A percentile compares a stretch with the other conserved stretches of the same genome.
Evolutionary conservation across 75 land plant species (phyloP).

Genomic region (Selaginella tamariscina): DNA sequence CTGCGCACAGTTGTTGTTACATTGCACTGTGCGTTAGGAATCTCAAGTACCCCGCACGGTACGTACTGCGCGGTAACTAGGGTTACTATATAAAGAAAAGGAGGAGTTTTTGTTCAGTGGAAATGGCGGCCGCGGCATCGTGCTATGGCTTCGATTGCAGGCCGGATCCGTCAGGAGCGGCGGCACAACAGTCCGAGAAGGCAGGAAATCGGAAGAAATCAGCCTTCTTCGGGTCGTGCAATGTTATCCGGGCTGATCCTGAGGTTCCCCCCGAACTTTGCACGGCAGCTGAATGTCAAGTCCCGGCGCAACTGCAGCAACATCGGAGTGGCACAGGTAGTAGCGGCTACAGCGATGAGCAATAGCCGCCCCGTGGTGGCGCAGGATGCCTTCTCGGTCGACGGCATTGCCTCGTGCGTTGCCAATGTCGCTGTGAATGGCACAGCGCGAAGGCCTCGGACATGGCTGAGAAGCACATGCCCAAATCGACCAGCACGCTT

Average conservation of each 20-base stretch:
- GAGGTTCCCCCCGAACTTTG: constrained; percentile 90
- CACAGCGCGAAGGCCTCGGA: not conserved
- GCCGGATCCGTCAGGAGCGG: constrained; percentile 20
- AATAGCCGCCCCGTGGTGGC: constrained; percentile 13
- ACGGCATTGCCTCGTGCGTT: not conserved
- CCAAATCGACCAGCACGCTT: constrained; percentile 27
- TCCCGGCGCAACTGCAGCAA: constrained; percentile 95
- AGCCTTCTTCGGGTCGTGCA: not conserved
- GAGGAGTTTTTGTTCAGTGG: not conserved
- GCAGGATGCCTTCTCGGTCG: not conserved
- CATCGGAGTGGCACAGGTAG: constrained; percentile 96
- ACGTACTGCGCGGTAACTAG: not conserved
- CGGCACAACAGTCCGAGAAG: not conserved
- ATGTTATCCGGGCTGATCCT: constrained; percentile 39
- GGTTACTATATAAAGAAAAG: not conserved
- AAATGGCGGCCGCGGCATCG: constrained; percentile 10
- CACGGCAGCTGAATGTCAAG: constrained; percentile 85
- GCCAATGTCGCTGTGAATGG: constrained; percentile 19
- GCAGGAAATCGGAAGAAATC: too few relatives aligned
- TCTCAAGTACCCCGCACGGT: too few relatives aligned
- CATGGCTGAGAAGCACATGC: constrained; percentile 15
- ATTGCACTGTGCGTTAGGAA: too few relatives aligned
- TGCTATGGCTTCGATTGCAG: constrained; percentile 12
- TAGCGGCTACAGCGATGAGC: constrained; percentile 79
- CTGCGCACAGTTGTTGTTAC: too few relatives aligned